Base-by-base conservation (phyloP, 495 filamentous ascomycete genomes). In the Neurospora sp. region DNA sequence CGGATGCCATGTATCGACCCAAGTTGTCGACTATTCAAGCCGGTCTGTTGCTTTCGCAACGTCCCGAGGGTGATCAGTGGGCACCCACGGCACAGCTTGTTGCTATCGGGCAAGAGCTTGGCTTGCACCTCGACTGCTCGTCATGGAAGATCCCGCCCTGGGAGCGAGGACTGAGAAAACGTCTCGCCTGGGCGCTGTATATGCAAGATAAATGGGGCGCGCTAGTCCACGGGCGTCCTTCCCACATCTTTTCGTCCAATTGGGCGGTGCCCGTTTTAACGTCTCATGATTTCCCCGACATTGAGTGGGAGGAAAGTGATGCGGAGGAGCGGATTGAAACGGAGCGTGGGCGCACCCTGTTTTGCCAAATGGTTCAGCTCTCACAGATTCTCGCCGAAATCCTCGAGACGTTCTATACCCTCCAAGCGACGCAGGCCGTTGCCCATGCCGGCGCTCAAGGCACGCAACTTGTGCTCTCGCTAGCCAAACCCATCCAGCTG, bases 21-120 rank as follows among this genome's bases (percentile, higher is more conserved):
- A 97, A 95, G 74, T 86, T 98, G n/a, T 94, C 95, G 18, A 96
- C 94, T 3, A 88, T 99, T 39, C 96, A 99, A 80, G 94, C 94
- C 4, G 96, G 95, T 10, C 83, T 99, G 68, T 81, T 99, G 42
- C 86, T 99, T 27, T 91, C 95, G 74, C 94, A 99, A 76, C 89
- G 93, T 48, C 94, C 94, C 20, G 92, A 94, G 65, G 87, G 94
- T 2, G 92, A 94, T 75, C 92, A 94, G 37, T 93, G 94, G 84
- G 91, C 92, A 2, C 84, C 96, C 72, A 98, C 94, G 18, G 92
- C 93, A 0, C 94, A 98, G 79, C 83, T 95, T 5, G 88, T 95
- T 3, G 91, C 92, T 31, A 87, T 94, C 45, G 91, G 88, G 12
- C 93, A 96, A 80, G 91, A 94, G 78, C 87, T 97, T 7, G 94